These are phyloP conservation scores for Harrya chromipes DNA, from an alignment of 768 basidiomycete genomes.

Conservation along the genomic window DNA sequence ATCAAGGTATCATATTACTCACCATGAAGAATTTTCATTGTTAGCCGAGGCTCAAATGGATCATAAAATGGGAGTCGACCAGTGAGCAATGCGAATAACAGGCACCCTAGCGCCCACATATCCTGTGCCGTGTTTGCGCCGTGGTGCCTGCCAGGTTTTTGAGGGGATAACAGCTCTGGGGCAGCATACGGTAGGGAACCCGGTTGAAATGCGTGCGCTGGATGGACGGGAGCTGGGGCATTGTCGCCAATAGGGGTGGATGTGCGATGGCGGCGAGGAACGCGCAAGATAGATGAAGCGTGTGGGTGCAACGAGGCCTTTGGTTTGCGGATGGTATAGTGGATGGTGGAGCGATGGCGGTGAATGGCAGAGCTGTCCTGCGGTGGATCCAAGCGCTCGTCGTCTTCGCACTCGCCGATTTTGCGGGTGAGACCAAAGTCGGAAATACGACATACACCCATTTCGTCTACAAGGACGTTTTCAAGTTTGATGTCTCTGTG, in stretches of 20 bases:
- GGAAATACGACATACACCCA: slow-evolving; percentile 78
- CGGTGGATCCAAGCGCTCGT: slow-evolving; percentile 21
- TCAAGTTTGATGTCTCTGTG: slow-evolving; percentile 97
- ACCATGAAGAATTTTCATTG: slow-evolving; percentile 90
- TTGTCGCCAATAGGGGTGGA: slow-evolving; percentile 40
- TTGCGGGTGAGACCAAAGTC: slow-evolving; percentile 82
- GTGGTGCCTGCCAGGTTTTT: slow-evolving; percentile 35
- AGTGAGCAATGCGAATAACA: slow-evolving; percentile 81
- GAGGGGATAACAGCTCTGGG: slow-evolving; percentile 78
- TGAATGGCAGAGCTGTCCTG: slow-evolving; percentile 7
- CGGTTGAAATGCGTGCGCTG: slow-evolving; percentile 51
- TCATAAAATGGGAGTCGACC: slow-evolving; percentile 88
- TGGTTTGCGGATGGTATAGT: slow-evolving; percentile 24
- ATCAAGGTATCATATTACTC: slow-evolving; percentile 28
- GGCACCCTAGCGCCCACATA: slow-evolving; percentile 92
- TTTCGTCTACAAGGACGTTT: slow-evolving; percentile 90
- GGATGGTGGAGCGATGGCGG: slow-evolving; percentile 29
- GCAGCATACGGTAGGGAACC: slow-evolving; percentile 91
- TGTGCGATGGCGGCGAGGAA: slow-evolving; percentile 47
- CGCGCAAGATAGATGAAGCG: slow-evolving; percentile 24
- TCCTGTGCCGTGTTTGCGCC: slow-evolving; percentile 72
- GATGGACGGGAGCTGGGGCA: slow-evolving; percentile 29
- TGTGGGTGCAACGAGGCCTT: slow-evolving; percentile 19
- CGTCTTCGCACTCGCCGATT: slow-evolving; percentile 51
- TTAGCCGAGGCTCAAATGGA: slow-evolving; percentile 85